Conservation (phyloP, 2,329 filamentous ascomycete species). For the Rutstroemia sydowiana region DNA sequence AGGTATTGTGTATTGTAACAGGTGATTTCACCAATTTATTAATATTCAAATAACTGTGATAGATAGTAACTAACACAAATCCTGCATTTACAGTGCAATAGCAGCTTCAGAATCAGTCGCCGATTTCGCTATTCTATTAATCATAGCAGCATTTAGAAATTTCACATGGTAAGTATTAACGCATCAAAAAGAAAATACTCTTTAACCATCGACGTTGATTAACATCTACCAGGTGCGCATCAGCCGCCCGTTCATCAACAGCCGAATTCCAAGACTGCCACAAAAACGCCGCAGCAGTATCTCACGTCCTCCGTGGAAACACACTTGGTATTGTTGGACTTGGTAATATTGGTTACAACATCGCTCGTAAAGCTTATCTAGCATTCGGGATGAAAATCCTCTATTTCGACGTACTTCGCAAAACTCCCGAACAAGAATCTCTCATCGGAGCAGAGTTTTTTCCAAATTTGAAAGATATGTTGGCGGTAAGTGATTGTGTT, state of each 20-base stretch:
- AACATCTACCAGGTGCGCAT: slow-evolving; percentile 19
- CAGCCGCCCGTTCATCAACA: slow-evolving; percentile 20
- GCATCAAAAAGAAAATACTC: too few relatives aligned
- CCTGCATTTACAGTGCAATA: slow-evolving; percentile 39
- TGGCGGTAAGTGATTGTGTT: slow-evolving; percentile 49
- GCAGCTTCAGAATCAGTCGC: slow-evolving; percentile 67
- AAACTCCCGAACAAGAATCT: slow-evolving; percentile 28
- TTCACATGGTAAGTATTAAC: slow-evolving; percentile 50
- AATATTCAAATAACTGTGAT: background rate
- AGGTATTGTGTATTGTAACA: slow-evolving; percentile 65
- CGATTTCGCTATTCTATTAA: slow-evolving; percentile 61
- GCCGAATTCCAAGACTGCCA: slow-evolving; percentile 51
- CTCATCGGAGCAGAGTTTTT: slow-evolving; percentile 47
- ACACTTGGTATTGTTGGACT: slow-evolving; percentile 61
- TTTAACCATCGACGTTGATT: background rate
- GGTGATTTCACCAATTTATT: slow-evolving; percentile 10
- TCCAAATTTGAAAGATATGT: slow-evolving; percentile 42
- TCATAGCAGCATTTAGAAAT: slow-evolving; percentile 62
- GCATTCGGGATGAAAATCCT: slow-evolving; percentile 61
- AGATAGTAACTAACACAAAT: background rate
- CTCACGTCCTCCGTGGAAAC: slow-evolving; percentile 56
- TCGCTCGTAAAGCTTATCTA: slow-evolving; percentile 50
- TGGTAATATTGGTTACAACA: slow-evolving; percentile 55
- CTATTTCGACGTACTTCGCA: slow-evolving; percentile 52
- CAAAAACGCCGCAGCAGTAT: slow-evolving; percentile 47